phyloP scores from a whole-genome alignment of 106 monocot genomes.

The Amphibolis antarctica region DNA sequence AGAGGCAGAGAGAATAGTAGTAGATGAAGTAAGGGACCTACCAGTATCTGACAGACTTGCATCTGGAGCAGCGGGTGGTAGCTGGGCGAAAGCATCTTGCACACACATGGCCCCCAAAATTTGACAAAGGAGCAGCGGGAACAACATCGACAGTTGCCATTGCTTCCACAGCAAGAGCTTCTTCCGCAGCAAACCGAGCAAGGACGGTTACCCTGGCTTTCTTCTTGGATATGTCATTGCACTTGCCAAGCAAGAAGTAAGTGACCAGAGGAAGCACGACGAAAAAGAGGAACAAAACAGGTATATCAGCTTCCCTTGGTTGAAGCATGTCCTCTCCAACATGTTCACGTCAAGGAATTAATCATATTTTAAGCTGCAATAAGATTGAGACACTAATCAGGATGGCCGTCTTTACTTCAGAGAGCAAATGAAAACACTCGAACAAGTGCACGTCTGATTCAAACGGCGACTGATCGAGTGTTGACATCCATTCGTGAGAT shows the following conservation, averaged over 20 bases:
- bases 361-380: slow-evolving; percentile 3
- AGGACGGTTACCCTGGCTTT: slow-evolving; percentile 47
- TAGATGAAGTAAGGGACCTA: slow-evolving; percentile 16
- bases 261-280: slow-evolving; percentile 83
- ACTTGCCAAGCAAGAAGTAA: slow-evolving; percentile 83
- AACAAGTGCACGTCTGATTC: too few species aligned
- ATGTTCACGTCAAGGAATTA: slow-evolving; percentile 57
- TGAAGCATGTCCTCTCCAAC: slow-evolving; percentile 85
- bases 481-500: too few species aligned
- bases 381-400: not conserved
- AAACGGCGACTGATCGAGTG: too few species aligned
- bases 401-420: too few species aligned
- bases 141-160: slow-evolving; percentile 34
- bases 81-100: slow-evolving; percentile 78
- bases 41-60: slow-evolving; percentile 98
- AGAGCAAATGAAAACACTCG: too few species aligned
- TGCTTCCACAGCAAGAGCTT: slow-evolving; percentile 37
- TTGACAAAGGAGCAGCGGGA: slow-evolving; percentile 23
- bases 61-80: slow-evolving; percentile 83
- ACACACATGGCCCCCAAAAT: slow-evolving; percentile 41
- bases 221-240: slow-evolving; percentile 65
- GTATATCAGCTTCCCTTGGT: slow-evolving; percentile 93
- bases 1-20: not conserved
- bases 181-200: slow-evolving; percentile 67
- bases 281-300: slow-evolving; percentile 57